Base-by-base conservation (phyloP, 768 basidiomycete genomes). In the Cyathus striatus region DNA sequence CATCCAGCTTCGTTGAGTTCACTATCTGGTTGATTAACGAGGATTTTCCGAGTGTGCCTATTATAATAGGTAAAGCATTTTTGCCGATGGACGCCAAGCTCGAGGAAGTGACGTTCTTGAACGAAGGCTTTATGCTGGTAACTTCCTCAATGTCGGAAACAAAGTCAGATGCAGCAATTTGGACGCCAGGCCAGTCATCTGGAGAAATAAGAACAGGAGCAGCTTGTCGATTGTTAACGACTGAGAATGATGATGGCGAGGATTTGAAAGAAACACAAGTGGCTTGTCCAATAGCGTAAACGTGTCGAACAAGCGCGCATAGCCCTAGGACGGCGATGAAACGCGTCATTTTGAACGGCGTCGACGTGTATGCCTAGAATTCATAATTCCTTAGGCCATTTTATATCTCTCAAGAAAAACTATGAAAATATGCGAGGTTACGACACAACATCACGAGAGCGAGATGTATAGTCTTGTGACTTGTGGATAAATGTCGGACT, bases 151-250 rank as follows among this genome's bases (percentile, higher is more conserved):
- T 77, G 56, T 87, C 84, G 14, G 67, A 54, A 2, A 68, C 77
- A 52, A 87, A 84, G 51, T 80, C 76, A 5, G 66, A 50, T 3
- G 78, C 81, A 2, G 79, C 81, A 23, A 76, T 66, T 40, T 79
- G 79, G 2, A 84, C 79, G 30, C 78, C 78, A 13, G 76, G 73
- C 76, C 78, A 83, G 38, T 84, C 81, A 40, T 79, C 78, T 0
- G 65, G 48, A 10, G 77, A 73, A 30, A 75, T 61, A 32, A 78
- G 58, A 17, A 81, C 64, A 2, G 75, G 73, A 1, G 75, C 64
- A 1, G 72, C 78, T 22, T 62, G 61, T 40, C 68, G 62, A 33
- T 66, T 65, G 47, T 58, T 59, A 33, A 77, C 74, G 42, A 79
- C 56, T 4, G 73, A 52, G 52, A 82, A 74, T 0, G 60, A 52